Evolutionary conservation across 768 basidiomycete genomes (phyloP), one percentile per base, ranked within the genome.

Genomic region (Tulasnella sp.): DNA sequence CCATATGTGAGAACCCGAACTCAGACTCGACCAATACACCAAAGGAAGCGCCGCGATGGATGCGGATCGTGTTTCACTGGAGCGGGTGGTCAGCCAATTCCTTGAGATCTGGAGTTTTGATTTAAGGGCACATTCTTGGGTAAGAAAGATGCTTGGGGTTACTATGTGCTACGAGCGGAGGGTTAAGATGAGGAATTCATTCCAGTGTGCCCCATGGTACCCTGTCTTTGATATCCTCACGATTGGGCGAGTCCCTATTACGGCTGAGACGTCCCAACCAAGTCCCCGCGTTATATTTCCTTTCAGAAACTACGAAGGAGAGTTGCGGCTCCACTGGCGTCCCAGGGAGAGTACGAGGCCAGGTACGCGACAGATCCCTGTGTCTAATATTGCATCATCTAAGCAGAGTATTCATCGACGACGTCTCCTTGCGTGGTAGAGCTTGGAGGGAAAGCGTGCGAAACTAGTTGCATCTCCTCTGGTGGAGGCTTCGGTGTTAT

Each of bases 81-180:
- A 1, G 88, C 91, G 31, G 94, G 95, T 83, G 93, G 92, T 89
- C 82, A 80, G 36, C 73, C 58, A 80, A 31, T 75, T 78, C 79
- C 46, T 81, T 21, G 56, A 77, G 85, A 76, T 87, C 83, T 73
- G 78, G 82, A 80, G 34, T 9, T 38, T 42, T 68, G 72, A 44
- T 39, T 77, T 82, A 93, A 92, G 93, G 6, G 93, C 93, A 0
- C 93, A 94, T 85, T 94, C 93, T 18, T 94, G 93, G 93, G 92
- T 94, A 31, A 89, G 94, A 36, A 93, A 93, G 80, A 78, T 85
- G 0, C 86, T 93, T 12, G 87, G 87, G 12, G 91, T 95, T 75
- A 83, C 85, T 6, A 92, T 95, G 92, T 89, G 93, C 80, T 94
- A 94, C 8, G 93, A 94, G 83, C 91, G 93, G 80, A 88, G 84